Percentiles rank a stretch among this genome's conserved stretches.
Evolutionary conservation across 2,329 filamentous ascomycete species (phyloP).

Genomic region (Geoglossum cookeanum): DNA sequence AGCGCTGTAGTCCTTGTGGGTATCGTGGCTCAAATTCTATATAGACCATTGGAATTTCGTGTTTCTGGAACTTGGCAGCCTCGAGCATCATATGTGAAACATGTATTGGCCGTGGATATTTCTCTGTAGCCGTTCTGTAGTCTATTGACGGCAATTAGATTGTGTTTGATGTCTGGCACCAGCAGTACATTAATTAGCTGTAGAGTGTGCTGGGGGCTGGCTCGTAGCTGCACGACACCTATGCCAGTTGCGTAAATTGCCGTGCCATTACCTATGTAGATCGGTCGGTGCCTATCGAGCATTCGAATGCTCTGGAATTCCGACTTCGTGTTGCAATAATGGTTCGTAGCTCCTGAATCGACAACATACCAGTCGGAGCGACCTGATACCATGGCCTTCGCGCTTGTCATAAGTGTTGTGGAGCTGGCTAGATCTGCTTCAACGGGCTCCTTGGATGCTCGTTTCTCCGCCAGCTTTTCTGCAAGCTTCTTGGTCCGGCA

Average conservation of each 20-base stretch:
- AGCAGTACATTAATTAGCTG: not conserved
- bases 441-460: too few relatives aligned
- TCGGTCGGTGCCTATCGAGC: not conserved
- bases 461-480: too few relatives aligned
- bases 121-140: not conserved
- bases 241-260: not conserved
- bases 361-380: not conserved
- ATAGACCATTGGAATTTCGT: not conserved
- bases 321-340: not conserved
- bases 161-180: not conserved
- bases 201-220: not conserved
- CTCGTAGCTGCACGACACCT: not conserved
- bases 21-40: not conserved
- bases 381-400: too few relatives aligned
- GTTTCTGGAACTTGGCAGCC: not conserved
- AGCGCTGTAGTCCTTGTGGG: too few relatives aligned
- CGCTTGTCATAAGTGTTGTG: too few relatives aligned
- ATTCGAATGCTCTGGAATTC: not conserved
- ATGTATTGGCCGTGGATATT: not conserved
- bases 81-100: not conserved
- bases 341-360: not conserved
- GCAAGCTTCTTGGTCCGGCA: too few relatives aligned
- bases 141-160: not conserved
- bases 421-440: too few relatives aligned
- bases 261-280: not conserved